Evolutionary conservation across 345 rosid species (phyloP).

Genomic region (Psidium guajava): DNA sequence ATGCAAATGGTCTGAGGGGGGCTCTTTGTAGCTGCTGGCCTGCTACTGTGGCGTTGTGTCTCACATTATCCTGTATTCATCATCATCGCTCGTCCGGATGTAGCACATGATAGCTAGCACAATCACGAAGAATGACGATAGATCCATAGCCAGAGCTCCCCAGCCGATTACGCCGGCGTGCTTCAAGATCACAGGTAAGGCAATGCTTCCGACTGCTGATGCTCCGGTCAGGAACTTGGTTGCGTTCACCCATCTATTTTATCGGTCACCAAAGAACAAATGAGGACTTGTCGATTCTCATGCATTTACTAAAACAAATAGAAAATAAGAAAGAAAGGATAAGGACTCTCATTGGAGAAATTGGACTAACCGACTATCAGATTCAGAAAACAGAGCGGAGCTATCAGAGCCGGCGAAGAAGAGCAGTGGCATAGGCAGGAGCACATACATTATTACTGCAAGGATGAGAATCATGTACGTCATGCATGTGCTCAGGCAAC

Average conservation of each 20-base stretch:
- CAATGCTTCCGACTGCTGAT: conserved; percentile 82
- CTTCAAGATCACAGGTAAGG: conserved; percentile 83
- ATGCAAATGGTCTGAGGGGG: neutral
- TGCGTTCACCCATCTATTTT: conserved; percentile 74
- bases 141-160: conserved; percentile 87
- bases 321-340: neutral
- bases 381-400: conserved; percentile 47
- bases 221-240: conserved; percentile 95
- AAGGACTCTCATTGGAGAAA: neutral
- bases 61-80: conserved; percentile 43
- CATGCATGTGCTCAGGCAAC: neutral
- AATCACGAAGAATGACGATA: conserved; percentile 65
- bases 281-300: neutral
- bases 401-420: conserved; percentile 77
- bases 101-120: conserved; percentile 64
- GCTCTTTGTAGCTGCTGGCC: neutral
- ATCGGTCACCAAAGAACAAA: neutral
- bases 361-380: conserved; percentile 40
- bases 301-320: neutral
- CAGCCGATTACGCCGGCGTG: conserved; percentile 89
- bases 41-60: neutral
- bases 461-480: neutral
- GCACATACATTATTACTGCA: conserved; percentile 84
- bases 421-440: conserved; percentile 89
- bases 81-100: conserved; percentile 34